Conservation (phyloP, 2,329 filamentous ascomycete species). For the Diplodia mutila region DNA sequence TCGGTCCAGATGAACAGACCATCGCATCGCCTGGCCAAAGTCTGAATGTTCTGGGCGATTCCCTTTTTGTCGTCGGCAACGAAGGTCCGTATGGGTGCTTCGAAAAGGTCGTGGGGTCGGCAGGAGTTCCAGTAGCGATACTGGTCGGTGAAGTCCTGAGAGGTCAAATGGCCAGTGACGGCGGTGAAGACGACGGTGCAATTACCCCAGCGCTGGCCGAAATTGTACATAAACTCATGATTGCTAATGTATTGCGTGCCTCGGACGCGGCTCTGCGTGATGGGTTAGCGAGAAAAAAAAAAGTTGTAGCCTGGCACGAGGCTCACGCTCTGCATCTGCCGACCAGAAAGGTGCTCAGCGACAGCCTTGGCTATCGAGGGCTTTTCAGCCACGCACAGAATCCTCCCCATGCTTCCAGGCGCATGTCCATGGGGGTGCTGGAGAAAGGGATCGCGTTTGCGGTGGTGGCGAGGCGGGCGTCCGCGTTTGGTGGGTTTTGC, state of each 20-base stretch:
- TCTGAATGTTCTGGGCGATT: constrained; percentile 83
- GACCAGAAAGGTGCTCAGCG: constrained; percentile 83
- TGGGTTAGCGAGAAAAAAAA: not conserved
- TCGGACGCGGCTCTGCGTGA: constrained; percentile 64
- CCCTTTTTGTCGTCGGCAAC: constrained; percentile 73
- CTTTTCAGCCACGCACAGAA: constrained; percentile 83
- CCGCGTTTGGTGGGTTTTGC: constrained; percentile 16
- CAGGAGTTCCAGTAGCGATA: constrained; percentile 83
- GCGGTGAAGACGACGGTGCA: constrained; percentile 93
- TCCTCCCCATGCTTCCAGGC: constrained; percentile 49
- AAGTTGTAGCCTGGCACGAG: not conserved
- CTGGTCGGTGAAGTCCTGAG: constrained; percentile 72
- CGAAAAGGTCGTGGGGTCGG: constrained; percentile 77
- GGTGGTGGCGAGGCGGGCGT: not conserved
- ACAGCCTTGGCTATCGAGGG: constrained; percentile 96
- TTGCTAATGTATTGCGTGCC: constrained; percentile 86
- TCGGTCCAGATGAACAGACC: constrained; percentile 97
- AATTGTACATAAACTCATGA: constrained; percentile 88
- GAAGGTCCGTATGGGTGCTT: constrained; percentile 71
- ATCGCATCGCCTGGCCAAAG: constrained; percentile 72
- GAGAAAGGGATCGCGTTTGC: not conserved
- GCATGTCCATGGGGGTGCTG: not conserved
- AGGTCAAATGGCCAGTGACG: constrained; percentile 84
- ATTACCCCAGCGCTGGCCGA: constrained; percentile 76
- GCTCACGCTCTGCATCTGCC: constrained; percentile 24